Percentiles rank a stretch among this genome's conserved stretches.
These are phyloP conservation scores for Trichosanthes cucumerina DNA, from an alignment of 306 rosid genomes.

Conservation along the genomic window DNA sequence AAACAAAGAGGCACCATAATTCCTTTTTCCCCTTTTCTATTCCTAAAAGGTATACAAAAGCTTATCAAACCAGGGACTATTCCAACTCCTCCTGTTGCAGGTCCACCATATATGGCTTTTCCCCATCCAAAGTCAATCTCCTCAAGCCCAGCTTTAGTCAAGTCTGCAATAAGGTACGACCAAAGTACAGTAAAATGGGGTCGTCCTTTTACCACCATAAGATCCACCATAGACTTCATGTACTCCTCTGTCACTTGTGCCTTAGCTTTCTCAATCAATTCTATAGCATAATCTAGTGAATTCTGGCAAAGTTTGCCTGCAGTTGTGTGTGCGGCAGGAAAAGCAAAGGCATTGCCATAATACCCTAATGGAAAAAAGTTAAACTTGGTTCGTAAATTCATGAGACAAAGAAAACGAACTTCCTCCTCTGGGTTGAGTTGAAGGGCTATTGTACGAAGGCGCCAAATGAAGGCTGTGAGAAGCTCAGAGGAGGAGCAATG, in stretches of 20 bases:
- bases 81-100: slow-evolving; percentile 11
- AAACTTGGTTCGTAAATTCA: slow-evolving; percentile 9
- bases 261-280: slow-evolving; percentile 21
- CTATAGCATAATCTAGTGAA: slow-evolving; percentile 12
- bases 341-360: slow-evolving; percentile 20
- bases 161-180: slow-evolving; percentile 20
- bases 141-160: background rate
- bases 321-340: background rate
- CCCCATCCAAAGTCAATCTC: slow-evolving; percentile 51
- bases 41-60: background rate
- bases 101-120: slow-evolving; percentile 11
- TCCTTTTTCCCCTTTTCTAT: slow-evolving; percentile 28
- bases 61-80: background rate
- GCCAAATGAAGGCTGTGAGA: slow-evolving; percentile 16
- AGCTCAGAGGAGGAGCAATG: slow-evolving; percentile 3
- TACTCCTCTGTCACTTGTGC: slow-evolving; percentile 25
- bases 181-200: background rate
- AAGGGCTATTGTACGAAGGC: slow-evolving; percentile 13
- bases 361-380: slow-evolving; percentile 20
- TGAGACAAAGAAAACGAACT: background rate
- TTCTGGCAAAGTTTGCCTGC: background rate
- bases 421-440: background rate
- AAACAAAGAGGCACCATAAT: slow-evolving; percentile 23
- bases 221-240: slow-evolving; percentile 30
- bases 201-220: slow-evolving; percentile 16